These are phyloP conservation scores for Falciphora oryzae DNA, from an alignment of 2,329 filamentous ascomycete genomes.

Conservation along the genomic window DNA sequence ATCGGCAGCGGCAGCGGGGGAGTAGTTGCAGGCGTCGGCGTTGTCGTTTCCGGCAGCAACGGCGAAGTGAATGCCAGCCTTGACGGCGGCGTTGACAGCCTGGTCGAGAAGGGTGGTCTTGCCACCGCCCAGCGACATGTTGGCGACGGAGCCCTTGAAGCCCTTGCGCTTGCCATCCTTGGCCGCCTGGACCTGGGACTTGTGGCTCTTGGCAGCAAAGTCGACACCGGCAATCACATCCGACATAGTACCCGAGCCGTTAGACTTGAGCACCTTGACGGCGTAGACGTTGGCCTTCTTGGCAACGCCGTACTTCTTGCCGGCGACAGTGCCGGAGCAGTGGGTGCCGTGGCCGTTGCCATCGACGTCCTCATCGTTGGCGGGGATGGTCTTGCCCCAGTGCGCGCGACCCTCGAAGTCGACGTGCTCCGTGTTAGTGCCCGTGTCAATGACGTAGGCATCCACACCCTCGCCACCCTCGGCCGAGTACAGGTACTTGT, in stretches of 20 bases:
- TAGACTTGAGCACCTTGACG: conserved; percentile 96
- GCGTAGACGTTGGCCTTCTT: conserved; percentile 98
- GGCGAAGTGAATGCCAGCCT: conserved; percentile 91
- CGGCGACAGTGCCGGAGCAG: conserved; percentile 96
- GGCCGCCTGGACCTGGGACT: conserved; percentile 66
- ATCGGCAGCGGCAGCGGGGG: conserved; percentile 83
- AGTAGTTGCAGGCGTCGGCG: conserved; percentile 98
- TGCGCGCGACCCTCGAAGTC: conserved; percentile 94
- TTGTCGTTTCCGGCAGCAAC: conserved; percentile 99
- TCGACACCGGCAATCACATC: conserved; percentile 98
- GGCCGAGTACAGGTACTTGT: conserved; percentile 92
- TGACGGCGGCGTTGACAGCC: conserved; percentile 89
- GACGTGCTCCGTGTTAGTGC: conserved; percentile 87
- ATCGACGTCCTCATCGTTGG: conserved; percentile 77
- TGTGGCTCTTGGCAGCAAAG: conserved; percentile 78
- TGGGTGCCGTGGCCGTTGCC: conserved; percentile 98
- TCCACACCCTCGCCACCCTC: conserved; percentile 96
- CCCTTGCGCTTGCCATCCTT: conserved; percentile 89
- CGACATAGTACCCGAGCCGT: conserved; percentile 96
- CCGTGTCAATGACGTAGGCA: conserved; percentile 97
- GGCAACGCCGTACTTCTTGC: conserved; percentile 98
- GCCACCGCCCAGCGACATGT: conserved; percentile 98
- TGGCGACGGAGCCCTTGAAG: conserved; percentile 98
- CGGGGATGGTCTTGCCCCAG: conserved; percentile 96
- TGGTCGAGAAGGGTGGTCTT: conserved; percentile 89